Conservation (phyloP, 2,329 filamentous ascomycete species). For the Xylaria hypoxylon region DNA sequence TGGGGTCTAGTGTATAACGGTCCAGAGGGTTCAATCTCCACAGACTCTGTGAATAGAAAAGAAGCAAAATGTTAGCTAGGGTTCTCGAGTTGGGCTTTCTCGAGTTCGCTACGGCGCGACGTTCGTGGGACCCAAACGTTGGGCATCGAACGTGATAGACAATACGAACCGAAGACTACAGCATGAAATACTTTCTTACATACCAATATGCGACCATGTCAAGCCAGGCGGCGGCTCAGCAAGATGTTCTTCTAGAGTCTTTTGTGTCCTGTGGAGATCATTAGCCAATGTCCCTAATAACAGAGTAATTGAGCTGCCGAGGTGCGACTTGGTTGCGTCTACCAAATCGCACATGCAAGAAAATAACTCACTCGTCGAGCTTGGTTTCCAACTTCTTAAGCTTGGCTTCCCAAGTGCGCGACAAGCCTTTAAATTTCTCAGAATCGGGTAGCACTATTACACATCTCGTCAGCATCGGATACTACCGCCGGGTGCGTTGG, state of each 20-base stretch:
- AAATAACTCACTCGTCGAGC: slow-evolving; percentile 42
- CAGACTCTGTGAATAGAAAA: slow-evolving; percentile 28
- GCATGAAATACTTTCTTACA: slow-evolving; percentile 8
- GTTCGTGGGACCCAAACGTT: background rate
- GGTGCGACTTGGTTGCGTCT: background rate
- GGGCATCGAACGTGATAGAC: background rate
- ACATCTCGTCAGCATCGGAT: slow-evolving; percentile 22
- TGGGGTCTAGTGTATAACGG: slow-evolving; percentile 37
- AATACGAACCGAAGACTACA: background rate
- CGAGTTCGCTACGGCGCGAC: background rate
- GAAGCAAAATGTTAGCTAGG: slow-evolving; percentile 12
- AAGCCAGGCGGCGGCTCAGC: slow-evolving; percentile 36
- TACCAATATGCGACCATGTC: slow-evolving; percentile 44
- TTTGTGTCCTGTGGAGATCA: slow-evolving; percentile 26
- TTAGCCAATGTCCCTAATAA: slow-evolving; percentile 15
- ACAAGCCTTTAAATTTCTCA: slow-evolving; percentile 43
- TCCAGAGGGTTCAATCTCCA: slow-evolving; percentile 45
- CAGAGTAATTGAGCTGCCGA: background rate
- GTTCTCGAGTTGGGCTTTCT: background rate
- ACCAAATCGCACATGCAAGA: background rate
- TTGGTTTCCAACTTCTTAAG: slow-evolving; percentile 44
- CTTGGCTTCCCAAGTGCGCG: slow-evolving; percentile 43
- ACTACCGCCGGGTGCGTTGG: background rate
- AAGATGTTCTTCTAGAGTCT: slow-evolving; percentile 41
- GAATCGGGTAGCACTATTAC: slow-evolving; percentile 42